Evolutionary conservation across 805 yeast species (phyloP).

Genomic region (Metschnikowia borealis): DNA sequence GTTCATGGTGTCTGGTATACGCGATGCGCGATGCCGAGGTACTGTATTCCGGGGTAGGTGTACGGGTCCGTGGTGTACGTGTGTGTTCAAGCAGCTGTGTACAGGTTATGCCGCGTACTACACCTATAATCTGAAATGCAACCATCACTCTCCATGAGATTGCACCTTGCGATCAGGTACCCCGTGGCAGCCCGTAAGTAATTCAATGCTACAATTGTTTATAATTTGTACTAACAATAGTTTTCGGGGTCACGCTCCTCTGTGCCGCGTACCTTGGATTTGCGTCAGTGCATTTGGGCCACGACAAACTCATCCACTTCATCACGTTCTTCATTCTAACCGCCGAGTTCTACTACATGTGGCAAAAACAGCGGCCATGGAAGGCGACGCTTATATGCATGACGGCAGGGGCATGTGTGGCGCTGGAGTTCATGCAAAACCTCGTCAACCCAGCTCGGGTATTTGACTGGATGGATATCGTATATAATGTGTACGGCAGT

Average conservation of each 20-base stretch:
- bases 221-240: slow-evolving; percentile 13
- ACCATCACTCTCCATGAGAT: not conserved
- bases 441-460: slow-evolving; percentile 41
- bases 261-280: slow-evolving; percentile 48
- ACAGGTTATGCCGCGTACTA: not conserved
- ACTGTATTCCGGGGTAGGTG: not conserved
- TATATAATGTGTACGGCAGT: slow-evolving; percentile 31
- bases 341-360: slow-evolving; percentile 42
- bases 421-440: slow-evolving; percentile 51
- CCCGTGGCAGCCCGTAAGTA: slow-evolving; percentile 2
- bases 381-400: slow-evolving; percentile 36
- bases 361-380: slow-evolving; percentile 30
- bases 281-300: slow-evolving; percentile 41
- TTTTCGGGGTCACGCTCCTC: slow-evolving; percentile 23
- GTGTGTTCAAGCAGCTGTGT: too few relatives aligned
- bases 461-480: slow-evolving; percentile 49
- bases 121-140: too few relatives aligned
- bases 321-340: slow-evolving; percentile 45
- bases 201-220: too few relatives aligned
- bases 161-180: not conserved
- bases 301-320: slow-evolving; percentile 54
- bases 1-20: not conserved
- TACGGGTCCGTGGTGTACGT: not conserved
- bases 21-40: not conserved
- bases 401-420: slow-evolving; percentile 43